Evolutionary conservation across 495 filamentous ascomycete species (phyloP).

Genomic region (Podospora pseudoanserina): DNA sequence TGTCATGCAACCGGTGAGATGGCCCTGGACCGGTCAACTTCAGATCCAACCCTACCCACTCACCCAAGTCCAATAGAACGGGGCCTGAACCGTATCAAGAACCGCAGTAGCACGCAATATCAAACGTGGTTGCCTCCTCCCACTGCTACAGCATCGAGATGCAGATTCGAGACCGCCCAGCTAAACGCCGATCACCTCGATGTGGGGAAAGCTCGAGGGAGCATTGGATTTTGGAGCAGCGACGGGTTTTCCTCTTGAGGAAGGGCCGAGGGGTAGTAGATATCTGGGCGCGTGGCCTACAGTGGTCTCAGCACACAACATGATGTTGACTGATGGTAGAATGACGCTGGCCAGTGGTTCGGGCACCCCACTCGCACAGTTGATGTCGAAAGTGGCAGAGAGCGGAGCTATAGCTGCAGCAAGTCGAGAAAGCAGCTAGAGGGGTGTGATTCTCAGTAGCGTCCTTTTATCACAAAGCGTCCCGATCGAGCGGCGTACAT

Average conservation of each 20-base stretch:
- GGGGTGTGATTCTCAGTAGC: not conserved
- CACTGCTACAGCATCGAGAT: not conserved
- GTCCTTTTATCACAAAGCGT: not conserved
- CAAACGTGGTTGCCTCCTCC: not conserved
- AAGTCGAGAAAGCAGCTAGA: not conserved
- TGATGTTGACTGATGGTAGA: not conserved
- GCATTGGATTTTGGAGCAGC: not conserved
- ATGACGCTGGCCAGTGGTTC: not conserved
- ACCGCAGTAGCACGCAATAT: not conserved
- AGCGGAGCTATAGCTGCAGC: not conserved
- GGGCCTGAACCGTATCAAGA: not conserved
- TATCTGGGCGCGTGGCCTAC: too few relatives aligned
- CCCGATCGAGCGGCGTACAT: slow-evolving; percentile 5
- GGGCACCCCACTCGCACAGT: not conserved
- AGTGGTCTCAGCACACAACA: not conserved
- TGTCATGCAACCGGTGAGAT: slow-evolving; percentile 10
- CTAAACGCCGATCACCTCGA: not conserved
- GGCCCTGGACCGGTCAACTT: not conserved
- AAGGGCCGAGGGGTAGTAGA: not conserved
- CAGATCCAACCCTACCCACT: not conserved
- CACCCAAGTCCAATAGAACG: not conserved
- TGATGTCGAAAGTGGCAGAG: not conserved
- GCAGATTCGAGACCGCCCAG: not conserved
- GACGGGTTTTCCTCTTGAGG: not conserved
- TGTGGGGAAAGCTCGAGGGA: not conserved